Evolutionary conservation across 768 basidiomycete species (phyloP).

Genomic region (Podaxis sp.): DNA sequence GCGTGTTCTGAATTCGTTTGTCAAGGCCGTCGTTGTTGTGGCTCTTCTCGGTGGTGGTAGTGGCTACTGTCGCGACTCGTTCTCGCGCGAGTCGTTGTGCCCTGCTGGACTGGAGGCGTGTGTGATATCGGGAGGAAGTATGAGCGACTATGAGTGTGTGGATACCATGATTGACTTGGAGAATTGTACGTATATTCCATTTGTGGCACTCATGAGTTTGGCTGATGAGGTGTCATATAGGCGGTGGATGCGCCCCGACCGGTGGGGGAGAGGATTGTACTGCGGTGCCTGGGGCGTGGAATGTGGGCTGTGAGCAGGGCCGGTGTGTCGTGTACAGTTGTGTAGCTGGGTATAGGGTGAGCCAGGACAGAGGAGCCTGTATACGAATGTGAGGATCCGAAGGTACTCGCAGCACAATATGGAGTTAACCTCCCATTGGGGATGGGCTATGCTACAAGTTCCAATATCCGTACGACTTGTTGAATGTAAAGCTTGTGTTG

Average conservation of each 20-base stretch:
- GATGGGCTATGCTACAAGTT: too few species aligned
- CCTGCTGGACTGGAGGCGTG: constrained; percentile 40
- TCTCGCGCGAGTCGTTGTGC: constrained; percentile 31
- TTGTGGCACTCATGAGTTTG: not conserved
- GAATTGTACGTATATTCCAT: constrained; percentile 44
- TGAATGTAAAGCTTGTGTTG: too few species aligned
- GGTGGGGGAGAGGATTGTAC: constrained; percentile 48
- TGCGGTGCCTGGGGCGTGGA: constrained; percentile 44
- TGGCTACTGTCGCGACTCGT: constrained; percentile 29
- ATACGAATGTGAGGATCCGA: too few species aligned
- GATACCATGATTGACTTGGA: constrained; percentile 47
- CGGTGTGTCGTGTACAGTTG: constrained; percentile 20
- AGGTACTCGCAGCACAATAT: too few species aligned
- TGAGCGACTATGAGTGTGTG: constrained; percentile 48
- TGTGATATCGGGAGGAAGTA: constrained; percentile 37
- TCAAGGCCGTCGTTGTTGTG: not conserved
- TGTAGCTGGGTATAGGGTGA: too few species aligned
- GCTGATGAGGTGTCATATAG: constrained; percentile 25
- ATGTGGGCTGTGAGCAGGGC: constrained; percentile 47
- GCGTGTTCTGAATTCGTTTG: not conserved
- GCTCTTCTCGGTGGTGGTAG: not conserved
- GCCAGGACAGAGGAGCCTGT: too few species aligned
- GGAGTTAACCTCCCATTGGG: too few species aligned
- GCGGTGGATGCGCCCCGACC: constrained; percentile 44
- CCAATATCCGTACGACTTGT: too few species aligned